These are phyloP conservation scores for Hypoxylon lenormandii DNA, from an alignment of 495 filamentous ascomycete genomes.

Conservation along the genomic window DNA sequence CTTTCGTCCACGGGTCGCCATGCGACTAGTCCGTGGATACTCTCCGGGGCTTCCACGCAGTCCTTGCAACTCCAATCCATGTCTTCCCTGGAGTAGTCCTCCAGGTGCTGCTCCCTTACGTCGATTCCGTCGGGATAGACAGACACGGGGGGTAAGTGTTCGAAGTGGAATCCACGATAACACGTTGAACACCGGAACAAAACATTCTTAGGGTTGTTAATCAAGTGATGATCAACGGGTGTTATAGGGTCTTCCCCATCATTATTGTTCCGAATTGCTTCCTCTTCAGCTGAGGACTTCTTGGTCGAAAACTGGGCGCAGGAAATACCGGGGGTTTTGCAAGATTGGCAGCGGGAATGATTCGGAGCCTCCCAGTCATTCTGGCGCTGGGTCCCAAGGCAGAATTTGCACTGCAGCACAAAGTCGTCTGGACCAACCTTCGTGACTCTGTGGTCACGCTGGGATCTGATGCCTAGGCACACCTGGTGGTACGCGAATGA, in stretches of 20 bases:
- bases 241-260: slow-evolving; percentile 80
- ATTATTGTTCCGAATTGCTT: slow-evolving; percentile 80
- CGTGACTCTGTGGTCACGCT: slow-evolving; percentile 90
- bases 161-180: slow-evolving; percentile 81
- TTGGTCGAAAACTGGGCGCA: slow-evolving; percentile 75
- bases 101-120: slow-evolving; percentile 52
- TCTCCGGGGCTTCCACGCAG: slow-evolving; percentile 69
- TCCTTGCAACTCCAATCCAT: slow-evolving; percentile 78
- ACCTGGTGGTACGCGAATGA: slow-evolving; percentile 80
- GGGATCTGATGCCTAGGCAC: slow-evolving; percentile 79
- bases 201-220: slow-evolving; percentile 80
- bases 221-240: slow-evolving; percentile 66
- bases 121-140: slow-evolving; percentile 54
- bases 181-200: slow-evolving; percentile 85
- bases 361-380: slow-evolving; percentile 77
- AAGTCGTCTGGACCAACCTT: slow-evolving; percentile 82
- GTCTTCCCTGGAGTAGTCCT: slow-evolving; percentile 66
- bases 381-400: slow-evolving; percentile 72
- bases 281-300: slow-evolving; percentile 77
- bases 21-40: slow-evolving; percentile 79
- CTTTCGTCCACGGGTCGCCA: slow-evolving; percentile 78
- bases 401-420: slow-evolving; percentile 89
- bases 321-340: slow-evolving; percentile 69
- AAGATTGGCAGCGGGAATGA: slow-evolving; percentile 75
- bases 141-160: slow-evolving; percentile 73